These are phyloP conservation scores for Pelargonium fulgidum DNA, from an alignment of 441 rosid genomes.

Conservation along the genomic window DNA sequence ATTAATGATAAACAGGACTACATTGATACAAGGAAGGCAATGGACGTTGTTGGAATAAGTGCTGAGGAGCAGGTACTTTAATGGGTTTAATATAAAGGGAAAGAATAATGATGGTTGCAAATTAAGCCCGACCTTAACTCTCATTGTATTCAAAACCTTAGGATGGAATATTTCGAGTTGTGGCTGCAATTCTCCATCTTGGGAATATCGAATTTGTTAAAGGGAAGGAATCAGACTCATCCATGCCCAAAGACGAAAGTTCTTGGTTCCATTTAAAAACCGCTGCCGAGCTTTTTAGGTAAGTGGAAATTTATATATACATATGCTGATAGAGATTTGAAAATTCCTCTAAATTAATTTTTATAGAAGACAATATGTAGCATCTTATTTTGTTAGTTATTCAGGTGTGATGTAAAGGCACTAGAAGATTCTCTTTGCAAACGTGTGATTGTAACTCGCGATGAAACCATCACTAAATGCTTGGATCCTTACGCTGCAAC, in stretches of 20 bases:
- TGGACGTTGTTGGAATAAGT: constrained; percentile 77
- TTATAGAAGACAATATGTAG: constrained; percentile 2
- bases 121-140: neutral
- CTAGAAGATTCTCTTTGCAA: constrained; percentile 10
- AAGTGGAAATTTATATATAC: constrained; percentile 19
- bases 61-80: constrained; percentile 57
- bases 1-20: constrained; percentile 67
- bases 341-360: constrained; percentile 14
- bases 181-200: constrained; percentile 94
- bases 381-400: neutral
- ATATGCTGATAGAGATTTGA: neutral
- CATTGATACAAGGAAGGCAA: constrained; percentile 64
- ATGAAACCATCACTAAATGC: neutral
- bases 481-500: constrained; percentile 4
- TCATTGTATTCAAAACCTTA: constrained; percentile 24
- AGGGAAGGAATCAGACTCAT: constrained; percentile 70
- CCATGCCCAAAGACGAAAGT: constrained; percentile 72
- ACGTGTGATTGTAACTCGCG: constrained; percentile 9
- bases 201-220: constrained; percentile 86
- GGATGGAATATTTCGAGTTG: constrained; percentile 88
- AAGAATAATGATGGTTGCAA: constrained; percentile 3
- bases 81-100: constrained; percentile 11
- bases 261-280: constrained; percentile 67
- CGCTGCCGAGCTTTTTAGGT: constrained; percentile 86
- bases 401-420: constrained; percentile 8